Conservation (phyloP, 1,284 basidiomycete genomes). For the Heterobasidion parviporum region DNA sequence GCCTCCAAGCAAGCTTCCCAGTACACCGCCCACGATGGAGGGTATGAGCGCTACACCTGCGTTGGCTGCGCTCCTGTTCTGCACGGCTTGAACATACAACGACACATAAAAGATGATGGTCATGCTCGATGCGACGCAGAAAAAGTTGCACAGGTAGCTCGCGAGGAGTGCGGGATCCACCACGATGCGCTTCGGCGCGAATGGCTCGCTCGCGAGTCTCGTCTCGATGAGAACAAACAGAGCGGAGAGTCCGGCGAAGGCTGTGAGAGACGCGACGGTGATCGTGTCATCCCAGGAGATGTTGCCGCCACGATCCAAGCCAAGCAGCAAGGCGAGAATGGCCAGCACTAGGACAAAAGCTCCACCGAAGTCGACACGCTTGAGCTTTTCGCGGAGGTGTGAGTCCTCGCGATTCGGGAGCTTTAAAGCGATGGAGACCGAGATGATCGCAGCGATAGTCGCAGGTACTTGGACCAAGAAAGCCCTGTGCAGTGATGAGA, state of each 20-base stretch:
- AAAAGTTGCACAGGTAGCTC: slow-evolving; percentile 51
- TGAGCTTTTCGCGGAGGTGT: slow-evolving; percentile 36
- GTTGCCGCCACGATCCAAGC: slow-evolving; percentile 51
- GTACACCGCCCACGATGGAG: slow-evolving; percentile 33
- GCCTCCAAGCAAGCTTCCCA: slow-evolving; percentile 43
- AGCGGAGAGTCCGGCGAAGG: slow-evolving; percentile 13
- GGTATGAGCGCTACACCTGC: slow-evolving; percentile 45
- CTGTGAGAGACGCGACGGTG: slow-evolving; percentile 19
- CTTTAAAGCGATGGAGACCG: slow-evolving; percentile 41
- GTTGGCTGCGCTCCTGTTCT: slow-evolving; percentile 33
- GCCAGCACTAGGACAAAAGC: slow-evolving; percentile 41
- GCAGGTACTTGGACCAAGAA: slow-evolving; percentile 54
- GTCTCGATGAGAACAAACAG: slow-evolving; percentile 29
- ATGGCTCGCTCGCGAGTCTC: slow-evolving; percentile 44
- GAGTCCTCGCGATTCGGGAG: slow-evolving; percentile 32
- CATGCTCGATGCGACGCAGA: slow-evolving; percentile 37
- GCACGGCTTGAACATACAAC: slow-evolving; percentile 51
- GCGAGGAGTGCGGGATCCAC: slow-evolving; percentile 40
- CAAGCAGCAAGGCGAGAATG: slow-evolving; percentile 46
- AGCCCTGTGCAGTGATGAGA: slow-evolving; percentile 27
- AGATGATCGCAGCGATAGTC: slow-evolving; percentile 39
- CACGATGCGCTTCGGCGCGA: slow-evolving; percentile 48
- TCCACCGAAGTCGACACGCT: slow-evolving; percentile 51
- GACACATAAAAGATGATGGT: slow-evolving; percentile 45
- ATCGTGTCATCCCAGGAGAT: slow-evolving; percentile 38